Base-by-base conservation (phyloP, 306 rosid genomes). In the Rubus parviflorus region DNA sequence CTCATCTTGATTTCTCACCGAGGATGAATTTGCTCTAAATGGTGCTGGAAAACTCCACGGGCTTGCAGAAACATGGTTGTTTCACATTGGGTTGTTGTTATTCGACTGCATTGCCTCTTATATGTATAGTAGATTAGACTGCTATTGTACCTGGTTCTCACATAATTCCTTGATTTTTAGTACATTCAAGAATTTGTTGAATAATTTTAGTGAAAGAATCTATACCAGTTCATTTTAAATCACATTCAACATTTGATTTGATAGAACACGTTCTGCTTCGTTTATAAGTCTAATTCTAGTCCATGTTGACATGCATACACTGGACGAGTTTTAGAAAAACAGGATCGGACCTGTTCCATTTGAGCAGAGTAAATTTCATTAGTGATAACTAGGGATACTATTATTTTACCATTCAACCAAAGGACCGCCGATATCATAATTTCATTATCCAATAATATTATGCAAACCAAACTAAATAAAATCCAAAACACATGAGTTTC, bases 1-100 rank as follows among this genome's bases (percentile, higher is more conserved):
- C 89, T 91, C 94, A 35, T 62, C 83, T 79, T 91, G 70, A 80
- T 15, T 8, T 48, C 7, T 5, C 5, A 4, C 16, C 0, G 38
- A 38, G 23, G 45, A 61, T 30, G 43, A 61, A n/a, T 15, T 19
- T 19, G 47, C n/a, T 73, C 68, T 61, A 30, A 58, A 30, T 45
- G n/a, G 35, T 61, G 70, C 45, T 74, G 20, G 60, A 58, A 74
- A 9, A 58, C 5, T 60, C 54, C 19, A 13, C 67, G 6, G 40
- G n/a, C 17, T 25, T 74, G 69, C 69, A 56, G 67, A 54, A 46
- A 20, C 68, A 15, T 57, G 68, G 6, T 25, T 19, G 67, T 25
- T 57, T 3, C 15, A 37, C 41, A 42, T 23, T 16, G 3, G 11
- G 22, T 20, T 20, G 22, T 20, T 20, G 68, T 5, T 41, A 8